phyloP scores from a whole-genome alignment of 2,329 filamentous ascomycete species.

The Ustulina deusta region DNA sequence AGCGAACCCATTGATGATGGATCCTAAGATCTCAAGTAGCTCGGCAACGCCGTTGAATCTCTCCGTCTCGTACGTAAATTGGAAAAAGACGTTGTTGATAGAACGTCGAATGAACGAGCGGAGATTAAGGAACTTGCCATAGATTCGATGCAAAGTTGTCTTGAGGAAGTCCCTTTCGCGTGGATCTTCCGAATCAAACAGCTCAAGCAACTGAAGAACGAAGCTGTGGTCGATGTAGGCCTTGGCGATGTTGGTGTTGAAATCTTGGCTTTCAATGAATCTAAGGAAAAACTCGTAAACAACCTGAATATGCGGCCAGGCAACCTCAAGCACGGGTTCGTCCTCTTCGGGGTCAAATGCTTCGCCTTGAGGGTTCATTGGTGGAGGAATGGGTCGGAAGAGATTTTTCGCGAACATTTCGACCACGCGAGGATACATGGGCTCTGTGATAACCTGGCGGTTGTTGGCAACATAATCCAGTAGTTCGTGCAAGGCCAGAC shows the following conservation, averaged over 20 bases:
- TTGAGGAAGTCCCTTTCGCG: slow-evolving; percentile 97
- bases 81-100: slow-evolving; percentile 99
- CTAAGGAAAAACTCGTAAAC: slow-evolving; percentile 99
- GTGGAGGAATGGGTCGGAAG: slow-evolving; percentile 95
- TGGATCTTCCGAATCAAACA: slow-evolving; percentile 98
- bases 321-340: slow-evolving; percentile 96
- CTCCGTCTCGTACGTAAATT: slow-evolving; percentile 98
- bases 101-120: slow-evolving; percentile 97
- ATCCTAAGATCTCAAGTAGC: slow-evolving; percentile 93
- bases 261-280: slow-evolving; percentile 99
- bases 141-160: slow-evolving; percentile 97
- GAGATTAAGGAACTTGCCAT: slow-evolving; percentile 98
- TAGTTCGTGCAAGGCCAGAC: slow-evolving; percentile 92
- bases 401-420: slow-evolving; percentile 99
- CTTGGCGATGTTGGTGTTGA: slow-evolving; percentile 99
- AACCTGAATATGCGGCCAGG: slow-evolving; percentile 99
- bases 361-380: slow-evolving; percentile 97
- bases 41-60: slow-evolving; percentile 98
- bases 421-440: slow-evolving; percentile 98
- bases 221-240: slow-evolving; percentile 99
- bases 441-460: slow-evolving; percentile 96
- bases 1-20: slow-evolving; percentile 99
- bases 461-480: slow-evolving; percentile 99
- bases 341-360: slow-evolving; percentile 99
- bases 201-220: slow-evolving; percentile 93